Percentiles rank a stretch among this genome's conserved stretches.
These are phyloP conservation scores for Xanthoconium separans DNA, from an alignment of 1,284 basidiomycete species.

Conservation along the genomic window DNA sequence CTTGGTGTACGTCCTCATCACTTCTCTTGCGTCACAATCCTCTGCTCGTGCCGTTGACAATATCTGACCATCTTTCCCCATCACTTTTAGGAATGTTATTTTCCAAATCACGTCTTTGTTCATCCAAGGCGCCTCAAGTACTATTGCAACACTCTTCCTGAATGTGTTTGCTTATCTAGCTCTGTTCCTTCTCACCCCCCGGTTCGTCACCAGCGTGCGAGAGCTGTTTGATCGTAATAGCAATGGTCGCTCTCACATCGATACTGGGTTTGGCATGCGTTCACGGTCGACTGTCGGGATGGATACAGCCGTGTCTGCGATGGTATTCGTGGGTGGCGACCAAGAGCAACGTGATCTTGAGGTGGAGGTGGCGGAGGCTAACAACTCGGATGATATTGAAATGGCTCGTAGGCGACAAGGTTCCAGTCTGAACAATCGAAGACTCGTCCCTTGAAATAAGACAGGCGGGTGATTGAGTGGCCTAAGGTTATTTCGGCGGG, in stretches of 20 bases:
- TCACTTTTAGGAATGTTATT: background rate
- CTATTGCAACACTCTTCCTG: background rate
- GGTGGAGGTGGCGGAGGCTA: too few species aligned
- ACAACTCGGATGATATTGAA: too few species aligned
- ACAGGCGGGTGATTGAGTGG: too few species aligned
- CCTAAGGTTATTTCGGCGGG: too few species aligned
- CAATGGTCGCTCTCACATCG: background rate
- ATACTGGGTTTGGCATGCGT: background rate
- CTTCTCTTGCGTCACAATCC: background rate
- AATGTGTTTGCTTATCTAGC: background rate
- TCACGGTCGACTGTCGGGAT: background rate
- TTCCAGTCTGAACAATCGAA: too few species aligned
- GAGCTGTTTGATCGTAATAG: background rate
- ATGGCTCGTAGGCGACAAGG: too few species aligned
- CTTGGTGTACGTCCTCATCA: background rate
- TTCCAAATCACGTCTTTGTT: background rate
- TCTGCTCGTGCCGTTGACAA: background rate
- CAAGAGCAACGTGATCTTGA: too few species aligned
- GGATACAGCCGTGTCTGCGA: background rate
- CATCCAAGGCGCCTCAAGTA: background rate
- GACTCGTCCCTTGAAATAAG: too few species aligned
- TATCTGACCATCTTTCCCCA: background rate
- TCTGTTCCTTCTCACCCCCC: background rate
- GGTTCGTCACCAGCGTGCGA: conserved; percentile 1
- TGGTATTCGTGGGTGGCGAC: background rate